Conservation (phyloP, 345 rosid species). For the Odontarrhena argentea region DNA sequence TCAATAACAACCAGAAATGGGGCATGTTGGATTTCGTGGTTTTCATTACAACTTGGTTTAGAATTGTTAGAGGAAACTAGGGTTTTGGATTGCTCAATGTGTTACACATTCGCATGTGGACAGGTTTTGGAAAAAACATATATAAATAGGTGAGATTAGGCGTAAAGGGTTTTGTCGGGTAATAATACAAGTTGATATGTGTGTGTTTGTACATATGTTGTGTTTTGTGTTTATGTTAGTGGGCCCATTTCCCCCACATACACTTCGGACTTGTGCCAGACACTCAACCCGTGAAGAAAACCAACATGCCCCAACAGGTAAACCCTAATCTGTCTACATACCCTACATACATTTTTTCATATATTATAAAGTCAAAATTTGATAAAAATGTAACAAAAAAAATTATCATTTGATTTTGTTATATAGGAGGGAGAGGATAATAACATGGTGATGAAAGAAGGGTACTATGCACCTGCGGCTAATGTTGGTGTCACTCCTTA, state of each 20-base stretch:
- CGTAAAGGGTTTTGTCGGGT: constrained; percentile 39
- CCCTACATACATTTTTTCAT: not conserved
- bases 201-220: constrained; percentile 37
- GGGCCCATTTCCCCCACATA: constrained; percentile 99
- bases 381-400: not conserved
- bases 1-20: too few relatives aligned
- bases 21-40: not conserved
- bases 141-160: constrained; percentile 35
- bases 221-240: constrained; percentile 48
- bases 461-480: constrained; percentile 67
- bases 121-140: constrained; percentile 7
- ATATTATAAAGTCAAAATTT: not conserved
- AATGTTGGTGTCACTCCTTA: constrained; percentile 76
- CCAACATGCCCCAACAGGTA: constrained; percentile 79
- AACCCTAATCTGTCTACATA: constrained; percentile 44
- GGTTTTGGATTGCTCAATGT: constrained; percentile 18
- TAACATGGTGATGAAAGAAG: constrained; percentile 72
- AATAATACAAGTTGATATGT: constrained; percentile 43
- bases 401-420: constrained; percentile 4
- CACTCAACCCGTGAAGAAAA: constrained; percentile 92
- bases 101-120: not conserved
- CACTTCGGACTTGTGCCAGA: constrained; percentile 98
- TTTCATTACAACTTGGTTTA: not conserved
- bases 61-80: constrained; percentile 29
- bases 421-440: constrained; percentile 74